phyloP scores from a whole-genome alignment of 441 rosid genomes.

The Populus tomentosa region DNA sequence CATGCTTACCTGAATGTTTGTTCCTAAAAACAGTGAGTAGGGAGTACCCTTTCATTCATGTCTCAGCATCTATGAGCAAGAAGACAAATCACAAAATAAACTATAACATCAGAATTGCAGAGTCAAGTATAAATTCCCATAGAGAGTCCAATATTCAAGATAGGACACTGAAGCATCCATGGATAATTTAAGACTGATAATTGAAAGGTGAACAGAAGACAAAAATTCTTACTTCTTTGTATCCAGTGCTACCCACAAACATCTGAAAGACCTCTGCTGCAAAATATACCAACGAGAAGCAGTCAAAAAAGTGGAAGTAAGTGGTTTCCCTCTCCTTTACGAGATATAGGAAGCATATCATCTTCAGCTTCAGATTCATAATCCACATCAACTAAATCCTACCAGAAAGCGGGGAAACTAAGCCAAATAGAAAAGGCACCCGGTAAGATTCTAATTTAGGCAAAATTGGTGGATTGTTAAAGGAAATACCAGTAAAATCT shows the following conservation, averaged over 20 bases:
- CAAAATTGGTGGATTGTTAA: no score
- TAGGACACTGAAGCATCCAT: background rate
- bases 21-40: slow-evolving; percentile 7
- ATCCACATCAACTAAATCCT: slow-evolving; percentile 30
- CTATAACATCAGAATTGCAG: background rate
- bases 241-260: slow-evolving; percentile 55
- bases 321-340: slow-evolving; percentile 79
- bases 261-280: slow-evolving; percentile 81
- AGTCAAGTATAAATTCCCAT: background rate
- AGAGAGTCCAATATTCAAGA: background rate
- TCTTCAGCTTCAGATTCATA: slow-evolving; percentile 88
- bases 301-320: slow-evolving; percentile 10
- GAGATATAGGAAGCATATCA: slow-evolving; percentile 77
- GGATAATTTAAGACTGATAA: background rate
- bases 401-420: no score
- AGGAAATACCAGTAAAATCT: no score
- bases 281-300: slow-evolving; percentile 21
- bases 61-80: slow-evolving; percentile 10
- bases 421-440: no score
- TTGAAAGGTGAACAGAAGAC: background rate
- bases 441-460: no score
- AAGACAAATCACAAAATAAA: background rate
- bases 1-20: slow-evolving; percentile 10
- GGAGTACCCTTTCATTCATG: background rate
- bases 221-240: slow-evolving; percentile 54